These are phyloP conservation scores for Puccinia brachypodii DNA, from an alignment of 1,284 basidiomycete genomes.

Conservation along the genomic window DNA sequence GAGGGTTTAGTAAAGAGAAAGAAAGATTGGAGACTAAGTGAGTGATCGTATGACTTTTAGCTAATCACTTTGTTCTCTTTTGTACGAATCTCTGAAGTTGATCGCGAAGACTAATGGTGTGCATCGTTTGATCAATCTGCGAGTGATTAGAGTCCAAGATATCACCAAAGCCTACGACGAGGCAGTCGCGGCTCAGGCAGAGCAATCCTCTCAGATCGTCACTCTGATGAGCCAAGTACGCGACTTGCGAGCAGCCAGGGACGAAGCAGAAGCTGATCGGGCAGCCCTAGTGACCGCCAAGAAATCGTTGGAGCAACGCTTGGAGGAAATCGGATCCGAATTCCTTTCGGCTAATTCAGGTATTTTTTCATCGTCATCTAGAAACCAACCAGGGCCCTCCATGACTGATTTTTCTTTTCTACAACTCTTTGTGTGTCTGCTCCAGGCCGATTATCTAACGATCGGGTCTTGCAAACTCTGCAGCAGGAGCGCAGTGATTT, in stretches of 20 bases:
- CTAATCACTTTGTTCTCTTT: slow-evolving; percentile 72
- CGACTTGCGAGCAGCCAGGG: slow-evolving; percentile 73
- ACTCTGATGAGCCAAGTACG: slow-evolving; percentile 79
- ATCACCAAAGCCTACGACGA: slow-evolving; percentile 75
- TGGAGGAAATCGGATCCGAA: slow-evolving; percentile 75
- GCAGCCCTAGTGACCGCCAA: slow-evolving; percentile 76
- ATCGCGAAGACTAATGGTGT: background rate
- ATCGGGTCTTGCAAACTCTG: slow-evolving; percentile 71
- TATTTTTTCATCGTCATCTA: slow-evolving; percentile 4
- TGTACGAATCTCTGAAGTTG: slow-evolving; percentile 67
- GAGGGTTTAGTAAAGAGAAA: slow-evolving; percentile 80
- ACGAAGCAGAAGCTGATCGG: slow-evolving; percentile 79
- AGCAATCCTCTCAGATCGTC: slow-evolving; percentile 79
- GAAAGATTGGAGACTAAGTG: slow-evolving; percentile 75
- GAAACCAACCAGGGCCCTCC: background rate
- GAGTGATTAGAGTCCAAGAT: slow-evolving; percentile 63
- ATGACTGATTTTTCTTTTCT: background rate
- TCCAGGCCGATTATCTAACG: slow-evolving; percentile 62
- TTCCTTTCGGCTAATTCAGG: slow-evolving; percentile 68
- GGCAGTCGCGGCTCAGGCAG: slow-evolving; percentile 69
- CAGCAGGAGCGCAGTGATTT: slow-evolving; percentile 76
- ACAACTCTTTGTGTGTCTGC: background rate
- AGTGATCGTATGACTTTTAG: slow-evolving; percentile 66
- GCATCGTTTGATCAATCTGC: background rate
- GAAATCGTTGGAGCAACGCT: slow-evolving; percentile 73